Conservation (phyloP, 1,284 basidiomycete genomes). For the Ustilago sp. region DNA sequence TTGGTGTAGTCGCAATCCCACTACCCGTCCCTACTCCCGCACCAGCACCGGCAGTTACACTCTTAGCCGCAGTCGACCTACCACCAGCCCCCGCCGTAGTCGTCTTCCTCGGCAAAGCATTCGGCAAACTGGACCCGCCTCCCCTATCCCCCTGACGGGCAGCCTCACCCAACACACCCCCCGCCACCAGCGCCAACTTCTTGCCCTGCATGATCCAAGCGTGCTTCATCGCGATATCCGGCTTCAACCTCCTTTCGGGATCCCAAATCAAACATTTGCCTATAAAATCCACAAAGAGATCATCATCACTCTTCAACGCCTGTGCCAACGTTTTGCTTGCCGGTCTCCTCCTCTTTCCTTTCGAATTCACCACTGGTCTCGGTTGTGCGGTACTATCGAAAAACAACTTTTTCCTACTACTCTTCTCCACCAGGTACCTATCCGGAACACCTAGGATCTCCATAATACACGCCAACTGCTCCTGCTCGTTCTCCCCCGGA, state of each 20-base stretch:
- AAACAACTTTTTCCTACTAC: conserved; percentile 92
- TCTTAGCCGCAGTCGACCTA: neutral
- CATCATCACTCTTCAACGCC: conserved; percentile 88
- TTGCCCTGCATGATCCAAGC: conserved; percentile 59
- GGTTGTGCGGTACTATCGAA: conserved; percentile 95
- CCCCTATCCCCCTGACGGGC: neutral
- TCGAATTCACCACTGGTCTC: conserved; percentile 93
- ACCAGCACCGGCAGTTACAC: neutral
- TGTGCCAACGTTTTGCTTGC: conserved; percentile 88
- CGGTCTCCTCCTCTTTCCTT: conserved; percentile 90
- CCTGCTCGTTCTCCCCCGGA: conserved; percentile 95
- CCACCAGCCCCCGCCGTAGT: neutral
- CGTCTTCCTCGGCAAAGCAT: conserved; percentile 7
- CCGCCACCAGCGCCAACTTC: conserved; percentile 15
- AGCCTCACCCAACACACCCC: conserved; percentile 11
- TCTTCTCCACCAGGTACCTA: conserved; percentile 91
- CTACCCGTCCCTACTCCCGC: neutral
- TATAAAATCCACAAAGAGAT: conserved; percentile 79
- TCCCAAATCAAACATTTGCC: conserved; percentile 97
- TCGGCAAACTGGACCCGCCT: neutral
- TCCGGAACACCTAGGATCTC: conserved; percentile 96
- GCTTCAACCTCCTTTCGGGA: conserved; percentile 93
- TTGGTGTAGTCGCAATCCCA: conserved; percentile 6
- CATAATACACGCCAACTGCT: conserved; percentile 99
- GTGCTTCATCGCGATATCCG: conserved; percentile 79